A percentile compares a stretch with the other conserved stretches of the same genome.
Evolutionary conservation across 495 filamentous ascomycete species (phyloP).

Genomic region (Penicillium riverlandense): DNA sequence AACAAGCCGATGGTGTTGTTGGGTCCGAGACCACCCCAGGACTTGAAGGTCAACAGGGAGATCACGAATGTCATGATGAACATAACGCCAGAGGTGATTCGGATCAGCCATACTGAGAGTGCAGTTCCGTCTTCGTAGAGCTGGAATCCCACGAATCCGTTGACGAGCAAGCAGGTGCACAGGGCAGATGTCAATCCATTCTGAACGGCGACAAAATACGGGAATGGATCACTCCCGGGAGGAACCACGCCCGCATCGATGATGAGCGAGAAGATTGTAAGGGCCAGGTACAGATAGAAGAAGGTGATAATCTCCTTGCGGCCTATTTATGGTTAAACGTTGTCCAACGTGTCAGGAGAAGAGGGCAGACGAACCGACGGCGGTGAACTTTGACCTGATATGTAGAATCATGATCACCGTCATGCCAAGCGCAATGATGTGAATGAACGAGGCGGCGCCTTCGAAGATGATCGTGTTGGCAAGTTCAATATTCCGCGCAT

Average conservation of each 20-base stretch:
- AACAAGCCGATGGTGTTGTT: conserved; percentile 84
- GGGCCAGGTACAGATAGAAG: conserved; percentile 92
- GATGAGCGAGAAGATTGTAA: conserved; percentile 82
- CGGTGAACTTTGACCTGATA: conserved; percentile 94
- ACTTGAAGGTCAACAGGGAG: conserved; percentile 86
- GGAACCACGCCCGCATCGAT: conserved; percentile 92
- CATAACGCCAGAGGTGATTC: conserved; percentile 67
- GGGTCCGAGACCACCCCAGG: conserved; percentile 79
- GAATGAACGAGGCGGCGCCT: conserved; percentile 82
- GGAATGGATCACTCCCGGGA: conserved; percentile 67
- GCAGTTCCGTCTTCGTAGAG: conserved; percentile 98
- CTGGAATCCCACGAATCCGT: conserved; percentile 98
- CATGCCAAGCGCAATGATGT: conserved; percentile 88
- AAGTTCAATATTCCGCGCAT: conserved; percentile 88
- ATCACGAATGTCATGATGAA: conserved; percentile 84
- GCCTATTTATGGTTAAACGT: conserved; percentile 42
- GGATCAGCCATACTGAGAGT: conserved; percentile 88
- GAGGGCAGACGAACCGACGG: conserved; percentile 70
- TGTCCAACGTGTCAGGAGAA: neutral
- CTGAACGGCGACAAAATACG: conserved; percentile 88
- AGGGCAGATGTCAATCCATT: conserved; percentile 84
- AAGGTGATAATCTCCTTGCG: conserved; percentile 97
- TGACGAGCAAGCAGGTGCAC: conserved; percentile 85
- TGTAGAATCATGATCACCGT: conserved; percentile 95
- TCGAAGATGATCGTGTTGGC: conserved; percentile 99